Conservation (phyloP, 305 asterid species). For the Lippia alba region DNA sequence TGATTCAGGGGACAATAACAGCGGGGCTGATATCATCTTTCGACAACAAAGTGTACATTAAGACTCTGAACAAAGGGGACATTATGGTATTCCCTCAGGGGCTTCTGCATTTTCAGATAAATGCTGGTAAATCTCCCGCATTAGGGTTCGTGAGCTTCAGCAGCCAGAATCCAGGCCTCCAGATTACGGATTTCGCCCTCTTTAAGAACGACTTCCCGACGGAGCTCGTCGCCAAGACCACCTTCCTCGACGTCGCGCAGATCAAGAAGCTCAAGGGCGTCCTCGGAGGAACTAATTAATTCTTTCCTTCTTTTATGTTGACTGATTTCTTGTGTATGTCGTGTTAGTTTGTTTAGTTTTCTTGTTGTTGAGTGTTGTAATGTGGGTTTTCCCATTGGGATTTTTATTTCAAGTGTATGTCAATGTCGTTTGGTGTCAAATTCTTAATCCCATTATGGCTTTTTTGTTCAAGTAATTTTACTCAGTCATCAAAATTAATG, state of each 20-base stretch:
- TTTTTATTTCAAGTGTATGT: not conserved
- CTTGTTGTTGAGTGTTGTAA: not conserved
- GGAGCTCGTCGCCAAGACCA: constrained; percentile 47
- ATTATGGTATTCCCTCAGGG: constrained; percentile 69
- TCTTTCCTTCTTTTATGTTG: not conserved
- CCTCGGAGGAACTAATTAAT: constrained; percentile 70
- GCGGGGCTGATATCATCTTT: constrained; percentile 64
- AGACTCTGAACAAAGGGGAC: constrained; percentile 52
- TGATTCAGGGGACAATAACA: constrained; percentile 44
- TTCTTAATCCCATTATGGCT: too few species aligned
- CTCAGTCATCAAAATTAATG: too few species aligned
- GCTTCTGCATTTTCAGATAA: constrained; percentile 60
- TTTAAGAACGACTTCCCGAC: constrained; percentile 68
- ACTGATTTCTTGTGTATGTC: not conserved
- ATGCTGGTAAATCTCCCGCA: constrained; percentile 47
- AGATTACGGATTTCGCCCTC: constrained; percentile 54
- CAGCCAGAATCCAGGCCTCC: constrained; percentile 60
- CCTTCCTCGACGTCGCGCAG: constrained; percentile 54
- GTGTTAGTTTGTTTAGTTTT: not conserved
- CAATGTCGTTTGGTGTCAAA: not conserved
- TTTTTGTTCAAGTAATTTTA: too few species aligned
- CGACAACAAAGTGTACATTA: constrained; percentile 47
- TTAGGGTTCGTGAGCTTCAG: constrained; percentile 52
- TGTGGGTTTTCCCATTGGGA: not conserved
- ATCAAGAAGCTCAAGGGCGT: constrained; percentile 74